Percentiles rank a stretch among this genome's conserved stretches.
Conservation (phyloP, 2,329 filamentous ascomycete species). For the Penicillium digitatum region DNA sequence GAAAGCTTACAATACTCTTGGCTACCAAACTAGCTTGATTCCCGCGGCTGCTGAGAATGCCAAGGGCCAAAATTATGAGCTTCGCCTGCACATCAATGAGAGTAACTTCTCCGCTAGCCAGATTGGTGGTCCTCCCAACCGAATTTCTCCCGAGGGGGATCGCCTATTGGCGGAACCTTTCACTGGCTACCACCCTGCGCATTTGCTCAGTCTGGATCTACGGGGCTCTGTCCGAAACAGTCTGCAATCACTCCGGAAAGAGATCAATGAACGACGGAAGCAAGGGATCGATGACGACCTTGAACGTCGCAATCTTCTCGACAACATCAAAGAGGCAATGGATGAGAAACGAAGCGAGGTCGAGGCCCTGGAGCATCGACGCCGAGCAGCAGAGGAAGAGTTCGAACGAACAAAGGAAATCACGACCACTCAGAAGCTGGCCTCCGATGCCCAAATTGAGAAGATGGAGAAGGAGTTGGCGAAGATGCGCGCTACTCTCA, state of each 20-base stretch:
- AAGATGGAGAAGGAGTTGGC: conserved; percentile 98
- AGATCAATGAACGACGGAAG: conserved; percentile 84
- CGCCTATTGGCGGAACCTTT: conserved; percentile 75
- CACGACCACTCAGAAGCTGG: conserved; percentile 80
- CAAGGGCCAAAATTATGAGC: conserved; percentile 78
- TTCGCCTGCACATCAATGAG: conserved; percentile 76
- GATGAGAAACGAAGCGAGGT: conserved; percentile 93
- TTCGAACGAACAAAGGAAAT: conserved; percentile 91
- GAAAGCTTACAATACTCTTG: conserved; percentile 87
- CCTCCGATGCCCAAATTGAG: conserved; percentile 89
- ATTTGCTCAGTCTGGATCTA: conserved; percentile 84
- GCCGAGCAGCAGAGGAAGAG: conserved; percentile 84
- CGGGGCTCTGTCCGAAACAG: conserved; percentile 75
- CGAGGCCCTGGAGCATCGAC: conserved; percentile 82
- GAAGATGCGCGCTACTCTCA: conserved; percentile 78
- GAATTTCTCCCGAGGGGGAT: conserved; percentile 57
- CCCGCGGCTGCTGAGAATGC: conserved; percentile 80
- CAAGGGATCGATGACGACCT: conserved; percentile 82
- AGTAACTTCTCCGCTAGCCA: conserved; percentile 69
- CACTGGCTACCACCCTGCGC: conserved; percentile 83
- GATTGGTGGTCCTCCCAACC: conserved; percentile 48
- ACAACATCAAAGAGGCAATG: conserved; percentile 93
- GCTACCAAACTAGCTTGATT: conserved; percentile 89
- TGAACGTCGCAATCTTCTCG: conserved; percentile 88
- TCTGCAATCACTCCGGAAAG: conserved; percentile 75